phyloP scores from a whole-genome alignment of 306 rosid genomes.

The Arachis stenosperma region DNA sequence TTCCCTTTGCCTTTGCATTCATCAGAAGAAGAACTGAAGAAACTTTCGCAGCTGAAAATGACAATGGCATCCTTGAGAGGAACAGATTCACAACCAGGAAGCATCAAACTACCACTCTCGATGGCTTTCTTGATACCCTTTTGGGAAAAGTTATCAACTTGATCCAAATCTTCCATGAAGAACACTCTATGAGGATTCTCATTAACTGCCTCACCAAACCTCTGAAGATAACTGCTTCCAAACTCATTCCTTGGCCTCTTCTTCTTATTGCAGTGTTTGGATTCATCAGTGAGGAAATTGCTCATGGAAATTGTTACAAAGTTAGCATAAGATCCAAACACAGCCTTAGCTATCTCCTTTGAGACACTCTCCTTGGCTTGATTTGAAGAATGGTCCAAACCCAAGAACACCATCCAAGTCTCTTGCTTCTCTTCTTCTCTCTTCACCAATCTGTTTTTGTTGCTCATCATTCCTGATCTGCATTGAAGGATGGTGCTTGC shows the following conservation, averaged over 20 bases:
- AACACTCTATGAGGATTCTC: slow-evolving; percentile 86
- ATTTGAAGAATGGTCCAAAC: slow-evolving; percentile 36
- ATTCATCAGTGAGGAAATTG: slow-evolving; percentile 43
- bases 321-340: slow-evolving; percentile 68
- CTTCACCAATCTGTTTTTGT: slow-evolving; percentile 24
- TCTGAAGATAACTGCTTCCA: slow-evolving; percentile 59
- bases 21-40: slow-evolving; percentile 15
- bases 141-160: slow-evolving; percentile 59
- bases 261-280: slow-evolving; percentile 22
- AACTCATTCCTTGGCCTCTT: slow-evolving; percentile 60
- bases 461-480: slow-evolving; percentile 60
- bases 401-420: slow-evolving; percentile 69
- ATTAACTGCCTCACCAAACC: slow-evolving; percentile 75
- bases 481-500: slow-evolving; percentile 62
- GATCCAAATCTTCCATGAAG: slow-evolving; percentile 75
- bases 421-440: slow-evolving; percentile 54
- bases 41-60: slow-evolving; percentile 61
- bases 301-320: slow-evolving; percentile 56
- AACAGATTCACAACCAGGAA: slow-evolving; percentile 57
- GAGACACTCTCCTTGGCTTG: slow-evolving; percentile 70
- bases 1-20: slow-evolving; percentile 37
- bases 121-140: slow-evolving; percentile 72
- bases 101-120: slow-evolving; percentile 56
- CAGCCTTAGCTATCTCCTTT: slow-evolving; percentile 69
- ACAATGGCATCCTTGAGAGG: slow-evolving; percentile 79